Percentiles rank a stretch among this genome's conserved stretches.
Evolutionary conservation across 768 basidiomycete genomes (phyloP).

Genomic region (Hygrophorus russula): DNA sequence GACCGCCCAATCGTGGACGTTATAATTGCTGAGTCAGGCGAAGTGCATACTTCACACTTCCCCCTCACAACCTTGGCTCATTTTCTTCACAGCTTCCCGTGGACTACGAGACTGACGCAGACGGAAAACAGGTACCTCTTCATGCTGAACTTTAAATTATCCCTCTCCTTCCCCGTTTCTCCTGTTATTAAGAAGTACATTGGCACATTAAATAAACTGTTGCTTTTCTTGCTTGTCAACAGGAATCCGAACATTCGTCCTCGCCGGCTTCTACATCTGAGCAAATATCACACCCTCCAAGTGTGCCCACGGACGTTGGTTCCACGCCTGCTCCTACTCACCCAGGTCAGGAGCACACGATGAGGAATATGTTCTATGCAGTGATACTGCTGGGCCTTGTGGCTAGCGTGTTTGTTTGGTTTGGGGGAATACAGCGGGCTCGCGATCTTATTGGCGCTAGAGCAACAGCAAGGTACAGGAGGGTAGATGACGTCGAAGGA

Average conservation of each 20-base stretch:
- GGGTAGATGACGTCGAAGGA: slow-evolving; percentile 36
- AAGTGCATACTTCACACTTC: slow-evolving; percentile 37
- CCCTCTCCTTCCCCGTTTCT: slow-evolving; percentile 10
- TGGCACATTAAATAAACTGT: slow-evolving; percentile 38
- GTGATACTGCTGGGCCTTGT: slow-evolving; percentile 34
- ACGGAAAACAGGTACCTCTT: slow-evolving; percentile 86
- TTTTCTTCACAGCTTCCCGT: slow-evolving; percentile 32
- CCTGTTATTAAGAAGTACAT: slow-evolving; percentile 25
- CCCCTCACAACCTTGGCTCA: background rate
- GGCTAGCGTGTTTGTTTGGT: slow-evolving; percentile 34
- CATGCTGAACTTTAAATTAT: slow-evolving; percentile 82
- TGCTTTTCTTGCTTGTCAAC: slow-evolving; percentile 26
- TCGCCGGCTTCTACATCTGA: background rate
- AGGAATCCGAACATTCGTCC: slow-evolving; percentile 6
- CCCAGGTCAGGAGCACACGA: slow-evolving; percentile 16
- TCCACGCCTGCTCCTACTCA: slow-evolving; percentile 8
- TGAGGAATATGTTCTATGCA: slow-evolving; percentile 15
- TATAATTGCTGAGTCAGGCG: slow-evolving; percentile 76
- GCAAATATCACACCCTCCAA: slow-evolving; percentile 4
- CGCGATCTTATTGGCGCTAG: slow-evolving; percentile 27
- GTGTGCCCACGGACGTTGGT: slow-evolving; percentile 8
- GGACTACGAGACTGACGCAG: slow-evolving; percentile 41
- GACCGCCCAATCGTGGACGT: slow-evolving; percentile 76
- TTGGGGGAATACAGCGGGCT: slow-evolving; percentile 39
- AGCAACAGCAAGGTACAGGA: slow-evolving; percentile 28